Evolutionary conservation across 2,329 filamentous ascomycete genomes (phyloP), one percentile per base, ranked within the genome.

Genomic region (Colletotrichum noveboracense): DNA sequence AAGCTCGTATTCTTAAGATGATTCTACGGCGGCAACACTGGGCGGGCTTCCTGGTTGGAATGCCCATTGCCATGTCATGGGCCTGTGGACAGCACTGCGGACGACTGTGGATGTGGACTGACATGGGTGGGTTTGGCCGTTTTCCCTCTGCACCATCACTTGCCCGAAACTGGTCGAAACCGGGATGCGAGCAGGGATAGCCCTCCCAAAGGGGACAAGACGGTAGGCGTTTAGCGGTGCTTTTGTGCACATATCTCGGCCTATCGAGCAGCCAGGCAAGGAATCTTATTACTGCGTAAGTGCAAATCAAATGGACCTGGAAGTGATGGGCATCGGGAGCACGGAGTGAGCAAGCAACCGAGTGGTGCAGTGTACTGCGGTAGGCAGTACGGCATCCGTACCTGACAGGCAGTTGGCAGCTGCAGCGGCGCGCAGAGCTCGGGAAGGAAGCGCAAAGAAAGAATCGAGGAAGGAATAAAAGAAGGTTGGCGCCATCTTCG

Each of bases 1-100:
- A n/a, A 73, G 28, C 74, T 76, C 74, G 74, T 76, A 74, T 76
- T 76, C 74, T 69, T 76, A 74, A 73, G 70, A 68, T 68, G 62
- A 76, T 73, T 74, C 26, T 32, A n/a, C 26, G 69, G 73, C 73
- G 66, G 71, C 58, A 70, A 75, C 16, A 52, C 24, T 60, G 32
- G 58, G 34, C 26, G 26, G 43, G 9, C 16, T 34, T 70, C 21
- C 13, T 52, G 38, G 21, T 38, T 55, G 21, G 52, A 60, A 62
- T 66, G 73, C 43, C 18, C 55, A 75, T 73, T 74, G 74, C 43
- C 70, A 60, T 73, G 69, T 58, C 73, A 64, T 74, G 65, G 70
- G 70, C 48, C 73, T 65, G 56, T 48, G 43, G 43, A 48, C 43
- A n/a, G 43, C 43, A n/a, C 43, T 48, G 43, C 43, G 18, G 43